A percentile compares a stretch with the other conserved stretches of the same genome.
Conservation (phyloP, 2,329 filamentous ascomycete species). For the Colletotrichum tropicicola region DNA sequence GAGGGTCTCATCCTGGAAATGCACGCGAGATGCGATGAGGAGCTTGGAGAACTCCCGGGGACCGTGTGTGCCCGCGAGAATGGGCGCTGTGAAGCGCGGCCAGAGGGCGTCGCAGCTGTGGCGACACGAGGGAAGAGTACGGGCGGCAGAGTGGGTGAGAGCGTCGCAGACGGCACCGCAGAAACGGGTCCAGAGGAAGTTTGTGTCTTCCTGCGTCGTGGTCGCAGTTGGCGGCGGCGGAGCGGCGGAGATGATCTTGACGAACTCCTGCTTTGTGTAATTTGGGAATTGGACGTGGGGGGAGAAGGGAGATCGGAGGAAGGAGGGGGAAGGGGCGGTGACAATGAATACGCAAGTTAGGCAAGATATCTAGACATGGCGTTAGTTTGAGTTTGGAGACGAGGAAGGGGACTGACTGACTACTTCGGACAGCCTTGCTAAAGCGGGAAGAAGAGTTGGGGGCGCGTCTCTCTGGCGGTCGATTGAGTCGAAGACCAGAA, state of each 20-base stretch:
- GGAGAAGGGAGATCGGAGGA: slow-evolving; percentile 74
- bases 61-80: slow-evolving; percentile 76
- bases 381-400: slow-evolving; percentile 18
- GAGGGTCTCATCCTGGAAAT: slow-evolving; percentile 78
- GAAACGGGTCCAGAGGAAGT: slow-evolving; percentile 83
- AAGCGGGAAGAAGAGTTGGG: slow-evolving; percentile 79
- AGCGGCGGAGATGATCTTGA: slow-evolving; percentile 75
- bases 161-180: slow-evolving; percentile 87
- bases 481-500: slow-evolving; percentile 87
- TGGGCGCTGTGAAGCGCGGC: slow-evolving; percentile 83
- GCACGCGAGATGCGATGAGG: slow-evolving; percentile 73
- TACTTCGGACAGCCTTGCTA: slow-evolving; percentile 83
- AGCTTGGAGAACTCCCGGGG: slow-evolving; percentile 87
- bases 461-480: slow-evolving; percentile 85
- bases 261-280: slow-evolving; percentile 83
- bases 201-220: slow-evolving; percentile 63
- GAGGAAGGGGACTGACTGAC: slow-evolving; percentile 56
- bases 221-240: slow-evolving; percentile 55
- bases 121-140: slow-evolving; percentile 79
- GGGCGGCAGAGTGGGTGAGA: slow-evolving; percentile 80
- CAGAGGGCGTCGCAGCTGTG: slow-evolving; percentile 79
- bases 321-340: slow-evolving; percentile 73
- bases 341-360: slow-evolving; percentile 82
- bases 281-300: slow-evolving; percentile 81
- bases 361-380: slow-evolving; percentile 71